phyloP scores from a whole-genome alignment of 1,284 basidiomycete genomes.

The Lentinula novae-zelandiae region DNA sequence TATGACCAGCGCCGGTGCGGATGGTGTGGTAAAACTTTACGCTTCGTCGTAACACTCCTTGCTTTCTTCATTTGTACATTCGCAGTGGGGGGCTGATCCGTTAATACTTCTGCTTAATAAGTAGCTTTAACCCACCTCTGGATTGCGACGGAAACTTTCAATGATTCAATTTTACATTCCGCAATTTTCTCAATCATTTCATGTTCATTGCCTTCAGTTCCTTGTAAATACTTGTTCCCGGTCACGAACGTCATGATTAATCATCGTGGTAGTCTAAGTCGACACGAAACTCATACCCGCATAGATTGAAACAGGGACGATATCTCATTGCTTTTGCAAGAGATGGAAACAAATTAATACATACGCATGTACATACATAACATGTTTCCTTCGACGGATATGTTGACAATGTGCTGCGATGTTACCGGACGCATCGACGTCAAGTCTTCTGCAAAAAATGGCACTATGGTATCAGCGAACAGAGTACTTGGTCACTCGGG shows the following conservation, averaged over 20 bases:
- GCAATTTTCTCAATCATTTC: neutral
- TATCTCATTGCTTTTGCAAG: neutral
- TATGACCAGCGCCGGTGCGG: constrained; percentile 91
- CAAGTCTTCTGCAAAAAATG: no score
- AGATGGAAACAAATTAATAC: neutral
- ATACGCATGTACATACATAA: no score
- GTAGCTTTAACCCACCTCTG: neutral
- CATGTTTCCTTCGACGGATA: neutral
- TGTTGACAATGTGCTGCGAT: neutral
- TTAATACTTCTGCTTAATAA: constrained; percentile 7
- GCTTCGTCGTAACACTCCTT: constrained; percentile 57
- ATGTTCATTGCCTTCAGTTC: neutral
- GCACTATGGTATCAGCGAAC: neutral
- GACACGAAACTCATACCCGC: neutral
- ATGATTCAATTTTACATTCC: neutral
- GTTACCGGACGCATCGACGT: neutral
- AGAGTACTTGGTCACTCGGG: neutral
- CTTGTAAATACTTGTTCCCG: constrained; percentile 6
- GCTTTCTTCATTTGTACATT: neutral
- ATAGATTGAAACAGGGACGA: neutral
- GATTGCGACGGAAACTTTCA: constrained; percentile 5
- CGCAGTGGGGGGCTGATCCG: neutral
- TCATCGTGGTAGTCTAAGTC: neutral
- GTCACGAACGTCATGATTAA: constrained; percentile 3
- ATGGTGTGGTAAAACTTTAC: constrained; percentile 92